phyloP scores from a whole-genome alignment of 2,329 filamentous ascomycete species.

The Xylaria sp. region DNA sequence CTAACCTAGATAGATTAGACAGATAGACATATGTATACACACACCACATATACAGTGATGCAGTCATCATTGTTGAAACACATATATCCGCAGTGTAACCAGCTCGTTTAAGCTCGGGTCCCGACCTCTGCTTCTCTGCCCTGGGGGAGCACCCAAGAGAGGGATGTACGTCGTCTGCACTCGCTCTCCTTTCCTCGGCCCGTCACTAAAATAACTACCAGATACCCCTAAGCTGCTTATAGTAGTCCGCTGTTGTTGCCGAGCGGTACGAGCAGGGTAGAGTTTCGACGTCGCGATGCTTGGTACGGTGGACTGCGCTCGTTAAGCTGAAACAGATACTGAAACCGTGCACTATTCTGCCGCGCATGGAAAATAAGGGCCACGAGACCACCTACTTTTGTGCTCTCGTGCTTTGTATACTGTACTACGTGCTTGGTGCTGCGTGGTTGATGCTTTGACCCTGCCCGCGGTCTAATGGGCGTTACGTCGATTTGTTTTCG shows the following conservation, averaged over 20 bases:
- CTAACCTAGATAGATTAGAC: not conserved
- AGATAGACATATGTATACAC: too few species aligned
- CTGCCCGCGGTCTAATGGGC: not conserved
- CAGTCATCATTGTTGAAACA: slow-evolving; percentile 15
- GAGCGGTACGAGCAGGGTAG: slow-evolving; percentile 8
- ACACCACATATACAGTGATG: not conserved
- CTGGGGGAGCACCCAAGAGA: not conserved
- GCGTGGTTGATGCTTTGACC: not conserved
- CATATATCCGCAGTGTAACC: not conserved
- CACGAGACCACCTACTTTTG: slow-evolving; percentile 28
- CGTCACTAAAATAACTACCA: not conserved
- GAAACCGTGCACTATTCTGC: slow-evolving; percentile 44
- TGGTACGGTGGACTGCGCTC: not conserved
- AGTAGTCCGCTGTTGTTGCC: slow-evolving; percentile 17
- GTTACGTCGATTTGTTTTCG: not conserved
- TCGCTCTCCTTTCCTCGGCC: slow-evolving; percentile 16
- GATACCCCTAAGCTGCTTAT: slow-evolving; percentile 6
- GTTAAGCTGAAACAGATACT: slow-evolving; percentile 43
- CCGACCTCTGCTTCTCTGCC: not conserved
- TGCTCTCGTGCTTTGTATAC: not conserved
- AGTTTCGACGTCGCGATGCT: slow-evolving; percentile 33
- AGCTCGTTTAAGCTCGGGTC: slow-evolving; percentile 10
- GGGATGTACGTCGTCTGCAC: too few species aligned
- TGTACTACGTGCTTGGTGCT: not conserved
- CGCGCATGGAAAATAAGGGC: slow-evolving; percentile 28